A percentile compares a stretch with the other conserved stretches of the same genome.
Conservation (phyloP, 495 filamentous ascomycete genomes). For the Aspergillus homomorphus region DNA sequence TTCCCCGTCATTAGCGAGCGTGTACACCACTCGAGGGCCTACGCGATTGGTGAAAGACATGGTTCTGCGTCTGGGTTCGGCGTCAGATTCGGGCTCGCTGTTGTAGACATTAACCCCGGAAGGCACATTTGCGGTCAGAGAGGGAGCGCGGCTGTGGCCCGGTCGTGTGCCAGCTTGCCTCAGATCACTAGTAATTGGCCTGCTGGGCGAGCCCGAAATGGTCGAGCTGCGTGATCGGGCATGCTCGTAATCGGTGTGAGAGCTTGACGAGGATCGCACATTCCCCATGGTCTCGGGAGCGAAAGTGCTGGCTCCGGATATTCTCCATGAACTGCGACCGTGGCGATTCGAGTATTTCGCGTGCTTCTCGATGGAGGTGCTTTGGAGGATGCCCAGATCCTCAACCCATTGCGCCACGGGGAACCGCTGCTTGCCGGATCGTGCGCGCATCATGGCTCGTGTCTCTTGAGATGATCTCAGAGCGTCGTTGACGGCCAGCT, state of each 20-base stretch:
- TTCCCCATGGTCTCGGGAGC: not conserved
- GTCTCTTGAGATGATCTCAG: constrained; percentile 55
- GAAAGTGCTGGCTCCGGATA: constrained; percentile 35
- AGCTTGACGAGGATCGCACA: not conserved
- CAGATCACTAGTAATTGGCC: constrained; percentile 24
- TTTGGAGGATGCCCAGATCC: constrained; percentile 57
- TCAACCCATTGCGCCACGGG: constrained; percentile 66
- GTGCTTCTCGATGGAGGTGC: constrained; percentile 47
- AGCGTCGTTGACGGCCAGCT: constrained; percentile 60
- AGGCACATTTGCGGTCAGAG: not conserved
- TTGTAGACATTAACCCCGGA: not conserved
- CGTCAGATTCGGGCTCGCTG: constrained; percentile 35
- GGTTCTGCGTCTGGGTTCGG: constrained; percentile 34
- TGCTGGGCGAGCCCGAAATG: constrained; percentile 27
- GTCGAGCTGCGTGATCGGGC: constrained; percentile 17
- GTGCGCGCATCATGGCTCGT: constrained; percentile 65
- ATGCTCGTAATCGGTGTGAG: not conserved
- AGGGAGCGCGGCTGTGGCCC: not conserved
- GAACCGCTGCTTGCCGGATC: constrained; percentile 70
- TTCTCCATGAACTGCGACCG: constrained; percentile 11
- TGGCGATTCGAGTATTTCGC: constrained; percentile 4
- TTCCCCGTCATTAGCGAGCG: constrained; percentile 27
- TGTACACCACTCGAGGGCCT: constrained; percentile 3
- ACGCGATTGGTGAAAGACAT: constrained; percentile 5
- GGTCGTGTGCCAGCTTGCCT: not conserved